A percentile compares a stretch with the other conserved stretches of the same genome.
These are phyloP conservation scores for Neospora caninum DNA, from an alignment of 169 alveolate genomes.

Conservation along the genomic window DNA sequence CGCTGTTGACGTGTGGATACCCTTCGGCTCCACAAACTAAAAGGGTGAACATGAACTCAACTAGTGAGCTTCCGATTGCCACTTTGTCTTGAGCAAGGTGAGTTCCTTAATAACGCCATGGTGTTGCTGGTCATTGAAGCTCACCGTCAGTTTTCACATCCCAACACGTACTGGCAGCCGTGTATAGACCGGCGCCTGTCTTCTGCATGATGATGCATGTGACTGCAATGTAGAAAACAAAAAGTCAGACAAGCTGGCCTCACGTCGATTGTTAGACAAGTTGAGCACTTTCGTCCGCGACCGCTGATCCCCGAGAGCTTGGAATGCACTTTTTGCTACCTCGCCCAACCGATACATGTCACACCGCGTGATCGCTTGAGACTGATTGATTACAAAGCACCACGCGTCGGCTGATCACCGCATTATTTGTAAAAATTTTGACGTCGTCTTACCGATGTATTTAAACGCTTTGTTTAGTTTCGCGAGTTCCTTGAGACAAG, in stretches of 20 bases:
- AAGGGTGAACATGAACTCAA: not conserved
- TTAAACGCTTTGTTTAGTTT: conserved; percentile 82
- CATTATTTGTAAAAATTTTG: too few relatives aligned
- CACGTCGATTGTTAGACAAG: too few relatives aligned
- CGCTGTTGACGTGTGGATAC: not conserved
- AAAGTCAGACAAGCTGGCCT: too few relatives aligned
- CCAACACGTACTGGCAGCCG: conserved; percentile 85
- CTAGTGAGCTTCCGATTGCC: not conserved
- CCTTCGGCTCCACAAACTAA: not conserved
- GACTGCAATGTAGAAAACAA: conserved; percentile 54
- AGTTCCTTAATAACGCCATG: not conserved
- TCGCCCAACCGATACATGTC: too few relatives aligned
- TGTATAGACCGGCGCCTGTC: conserved; percentile 82
- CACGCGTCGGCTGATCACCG: too few relatives aligned
- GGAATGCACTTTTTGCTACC: too few relatives aligned
- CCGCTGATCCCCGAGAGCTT: too few relatives aligned
- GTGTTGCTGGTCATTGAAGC: not conserved
- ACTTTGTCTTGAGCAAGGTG: not conserved
- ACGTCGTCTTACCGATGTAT: conserved; percentile 71
- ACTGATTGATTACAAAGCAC: too few relatives aligned
- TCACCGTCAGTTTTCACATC: conserved; percentile 81
- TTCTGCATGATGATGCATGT: conserved; percentile 82
- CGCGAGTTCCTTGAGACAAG: conserved; percentile 81
- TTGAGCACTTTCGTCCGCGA: too few relatives aligned
- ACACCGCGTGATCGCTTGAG: too few relatives aligned